These are phyloP conservation scores for Phoenix roebelenii DNA, from an alignment of 176 grass and related monocot species.

Conservation along the genomic window DNA sequence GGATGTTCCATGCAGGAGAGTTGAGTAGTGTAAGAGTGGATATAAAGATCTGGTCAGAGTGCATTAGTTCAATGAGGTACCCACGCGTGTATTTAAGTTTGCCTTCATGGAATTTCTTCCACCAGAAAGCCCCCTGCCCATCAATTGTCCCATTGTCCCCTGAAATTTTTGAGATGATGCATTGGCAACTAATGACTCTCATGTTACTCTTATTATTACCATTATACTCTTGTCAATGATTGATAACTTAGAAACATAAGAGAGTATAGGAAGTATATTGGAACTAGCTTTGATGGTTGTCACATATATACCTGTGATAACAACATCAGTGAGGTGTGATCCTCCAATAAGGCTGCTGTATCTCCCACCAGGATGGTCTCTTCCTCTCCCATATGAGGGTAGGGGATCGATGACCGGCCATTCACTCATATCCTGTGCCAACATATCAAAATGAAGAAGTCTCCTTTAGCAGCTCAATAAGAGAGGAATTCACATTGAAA, in stretches of 20 bases:
- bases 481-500: too few species aligned
- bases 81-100: conserved; percentile 80
- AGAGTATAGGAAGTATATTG: too few species aligned
- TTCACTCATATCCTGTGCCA: conserved; percentile 38
- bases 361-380: conserved; percentile 54
- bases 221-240: too few species aligned
- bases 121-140: conserved; percentile 73
- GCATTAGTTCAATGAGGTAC: conserved; percentile 73
- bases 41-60: conserved; percentile 51
- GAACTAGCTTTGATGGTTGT: too few species aligned
- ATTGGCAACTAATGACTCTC: too few species aligned
- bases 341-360: conserved; percentile 82
- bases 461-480: too few species aligned
- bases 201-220: too few species aligned
- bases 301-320: conserved; percentile 41
- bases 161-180: conserved; percentile 3
- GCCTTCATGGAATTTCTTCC: conserved; percentile 67
- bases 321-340: conserved; percentile 63
- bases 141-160: conserved; percentile 85
- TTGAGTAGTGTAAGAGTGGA: conserved; percentile 75
- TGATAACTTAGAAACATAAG: too few species aligned
- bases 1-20: conserved; percentile 86
- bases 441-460: too few species aligned
- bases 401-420: conserved; percentile 75
- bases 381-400: conserved; percentile 72